Evolutionary conservation across 805 yeast genomes (phyloP), one percentile per base, ranked within the genome.

Genomic region (Brettanomyces naardenensis): DNA sequence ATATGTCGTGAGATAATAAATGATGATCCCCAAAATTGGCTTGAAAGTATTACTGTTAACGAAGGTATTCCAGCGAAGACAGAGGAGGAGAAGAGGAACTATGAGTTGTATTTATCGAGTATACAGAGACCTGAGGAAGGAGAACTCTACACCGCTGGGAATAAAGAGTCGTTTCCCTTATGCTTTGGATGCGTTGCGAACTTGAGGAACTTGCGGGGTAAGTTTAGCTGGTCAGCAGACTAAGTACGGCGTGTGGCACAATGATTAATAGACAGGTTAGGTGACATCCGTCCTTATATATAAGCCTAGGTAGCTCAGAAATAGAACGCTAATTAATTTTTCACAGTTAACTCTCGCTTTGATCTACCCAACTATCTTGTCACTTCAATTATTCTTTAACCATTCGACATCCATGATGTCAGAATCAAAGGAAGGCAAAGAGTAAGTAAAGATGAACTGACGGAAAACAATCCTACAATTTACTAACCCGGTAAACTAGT

Each of bases 151-250:
- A 10, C 28, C 6, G 14, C 15, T 42, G 33, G 59, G 36, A 21
- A 43, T 15, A 23, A 35, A 3, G 18, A n/a, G 6, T 22, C 28
- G 10, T 40, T 53, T n/a, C 53, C 61, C n/a, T 48, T 81, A 6
- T 85, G 95, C 53, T 85, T 82, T 49, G 95, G 92, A 3, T 85
- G 95, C 53, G 66, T 76, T 26, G 80, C 80, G 2, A 73, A 11
- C 11, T 11, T 23, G 26, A 23, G 11, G 26, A 23, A 23, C 26
- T 23, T 23, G 11, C 10, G 11, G 11, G 26, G 26, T 23, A 11
- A 11, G 10, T 9, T 23, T 9, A 23, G 11, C 10, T 23, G 26
- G 26, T 11, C 26, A 23, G 26, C 11, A n/a, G n/a, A n/a, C n/a
- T n/a, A n/a, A n/a, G n/a, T n/a, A n/a, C n/a, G n/a, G n/a, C n/a